Evolutionary conservation across 306 rosid genomes (phyloP).

Genomic region (Ziziphus jujuba): DNA sequence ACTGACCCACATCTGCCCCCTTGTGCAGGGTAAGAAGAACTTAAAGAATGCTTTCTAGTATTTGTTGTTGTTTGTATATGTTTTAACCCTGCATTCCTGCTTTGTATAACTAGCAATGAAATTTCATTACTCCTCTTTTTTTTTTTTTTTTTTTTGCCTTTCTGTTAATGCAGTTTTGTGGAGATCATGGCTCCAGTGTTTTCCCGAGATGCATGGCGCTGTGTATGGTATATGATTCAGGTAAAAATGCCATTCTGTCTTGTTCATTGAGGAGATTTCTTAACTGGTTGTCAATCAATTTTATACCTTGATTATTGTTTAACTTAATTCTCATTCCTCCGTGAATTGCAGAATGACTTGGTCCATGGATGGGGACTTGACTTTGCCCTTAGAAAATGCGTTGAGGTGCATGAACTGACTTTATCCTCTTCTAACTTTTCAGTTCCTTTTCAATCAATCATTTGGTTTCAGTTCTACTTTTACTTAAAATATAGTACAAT

Average conservation of each 20-base stretch:
- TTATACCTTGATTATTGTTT: slow-evolving; percentile 7
- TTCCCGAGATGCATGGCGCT: slow-evolving; percentile 97
- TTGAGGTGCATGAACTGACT: slow-evolving; percentile 56
- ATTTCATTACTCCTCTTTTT: background rate
- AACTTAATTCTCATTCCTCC: slow-evolving; percentile 7
- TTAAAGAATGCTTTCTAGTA: background rate
- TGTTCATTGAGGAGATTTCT: slow-evolving; percentile 1
- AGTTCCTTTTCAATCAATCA: slow-evolving; percentile 1
- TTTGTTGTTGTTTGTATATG: slow-evolving; percentile 4
- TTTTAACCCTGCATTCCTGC: slow-evolving; percentile 6
- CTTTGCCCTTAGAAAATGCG: slow-evolving; percentile 91
- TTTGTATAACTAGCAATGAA: slow-evolving; percentile 12
- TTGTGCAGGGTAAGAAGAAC: slow-evolving; percentile 83
- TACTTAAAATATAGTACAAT: slow-evolving; percentile 8
- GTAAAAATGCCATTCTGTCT: slow-evolving; percentile 29
- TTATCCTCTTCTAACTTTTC: slow-evolving; percentile 7
- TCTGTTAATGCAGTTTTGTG: slow-evolving; percentile 61
- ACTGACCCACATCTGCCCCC: slow-evolving; percentile 93
- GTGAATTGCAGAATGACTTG: slow-evolving; percentile 76
- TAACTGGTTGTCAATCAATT: slow-evolving; percentile 15
- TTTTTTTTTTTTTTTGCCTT: background rate
- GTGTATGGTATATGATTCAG: slow-evolving; percentile 99
- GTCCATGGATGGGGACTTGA: slow-evolving; percentile 99
- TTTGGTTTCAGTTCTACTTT: background rate
- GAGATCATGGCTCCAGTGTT: slow-evolving; percentile 99